A percentile compares a stretch with the other conserved stretches of the same genome.
Conservation (phyloP, 305 asterid species). For the Fraxinus nigra region DNA sequence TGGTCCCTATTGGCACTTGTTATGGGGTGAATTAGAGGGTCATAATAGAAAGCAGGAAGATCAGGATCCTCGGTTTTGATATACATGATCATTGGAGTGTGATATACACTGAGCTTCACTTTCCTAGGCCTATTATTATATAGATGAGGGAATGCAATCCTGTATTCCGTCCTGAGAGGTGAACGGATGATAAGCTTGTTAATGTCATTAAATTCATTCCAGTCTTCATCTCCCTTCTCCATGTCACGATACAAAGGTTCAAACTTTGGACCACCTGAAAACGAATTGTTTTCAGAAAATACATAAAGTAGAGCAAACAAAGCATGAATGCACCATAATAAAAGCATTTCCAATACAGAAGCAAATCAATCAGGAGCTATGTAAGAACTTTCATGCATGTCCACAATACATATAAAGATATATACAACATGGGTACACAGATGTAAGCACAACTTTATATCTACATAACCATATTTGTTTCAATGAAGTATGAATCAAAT, state of each 20-base stretch:
- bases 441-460: background rate
- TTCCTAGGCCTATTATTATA: constrained; percentile 97
- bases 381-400: background rate
- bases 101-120: constrained; percentile 87
- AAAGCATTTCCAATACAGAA: constrained; percentile 6
- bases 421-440: background rate
- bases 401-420: background rate
- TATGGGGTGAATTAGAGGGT: constrained; percentile 94
- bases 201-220: constrained; percentile 98
- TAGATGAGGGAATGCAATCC: constrained; percentile 95
- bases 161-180: constrained; percentile 95
- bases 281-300: constrained; percentile 13
- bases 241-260: constrained; percentile 98
- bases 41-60: constrained; percentile 95
- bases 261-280: constrained; percentile 96
- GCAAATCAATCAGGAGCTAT: background rate
- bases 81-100: constrained; percentile 97
- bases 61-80: constrained; percentile 99
- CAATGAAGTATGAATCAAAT: background rate
- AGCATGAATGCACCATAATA: background rate
- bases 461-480: background rate
- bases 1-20: constrained; percentile 73
- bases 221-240: constrained; percentile 99
- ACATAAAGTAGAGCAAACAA: background rate
- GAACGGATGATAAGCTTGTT: constrained; percentile 96